Conservation (phyloP, 768 basidiomycete genomes). For the Termitomyces sp. region DNA sequence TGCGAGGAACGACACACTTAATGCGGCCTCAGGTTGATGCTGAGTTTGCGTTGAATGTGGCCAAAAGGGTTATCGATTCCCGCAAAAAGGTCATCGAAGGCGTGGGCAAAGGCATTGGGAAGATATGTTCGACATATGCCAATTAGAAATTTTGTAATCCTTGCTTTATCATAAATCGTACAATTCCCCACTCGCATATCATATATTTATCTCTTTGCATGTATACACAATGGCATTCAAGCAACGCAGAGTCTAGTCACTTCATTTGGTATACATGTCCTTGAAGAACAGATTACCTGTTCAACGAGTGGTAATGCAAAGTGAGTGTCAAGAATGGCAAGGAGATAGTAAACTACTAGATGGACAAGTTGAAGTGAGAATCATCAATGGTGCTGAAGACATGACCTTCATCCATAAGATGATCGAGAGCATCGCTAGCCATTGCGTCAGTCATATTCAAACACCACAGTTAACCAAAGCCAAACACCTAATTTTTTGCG, state of each 20-base stretch:
- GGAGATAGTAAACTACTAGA: slow-evolving; percentile 14
- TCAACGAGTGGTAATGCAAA: background rate
- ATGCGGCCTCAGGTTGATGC: slow-evolving; percentile 45
- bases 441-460: slow-evolving; percentile 1
- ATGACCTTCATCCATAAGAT: slow-evolving; percentile 73
- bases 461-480: background rate
- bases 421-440: slow-evolving; percentile 64
- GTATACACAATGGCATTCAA: slow-evolving; percentile 1
- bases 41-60: slow-evolving; percentile 56
- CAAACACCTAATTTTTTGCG: slow-evolving; percentile 58
- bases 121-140: slow-evolving; percentile 18
- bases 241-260: background rate
- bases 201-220: background rate
- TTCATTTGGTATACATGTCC: background rate
- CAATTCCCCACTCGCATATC: background rate
- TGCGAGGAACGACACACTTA: slow-evolving; percentile 7
- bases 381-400: slow-evolving; percentile 82
- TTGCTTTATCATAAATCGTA: background rate
- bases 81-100: slow-evolving; percentile 71
- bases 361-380: slow-evolving; percentile 65
- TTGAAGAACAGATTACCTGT: background rate
- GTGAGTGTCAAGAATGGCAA: background rate
- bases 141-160: slow-evolving; percentile 3
- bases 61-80: slow-evolving; percentile 64
- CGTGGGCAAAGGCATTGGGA: slow-evolving; percentile 57